A percentile compares a stretch with the other conserved stretches of the same genome.
phyloP scores from a whole-genome alignment of 176 grass and related monocot genomes.

The Melocanna baccifera region DNA sequence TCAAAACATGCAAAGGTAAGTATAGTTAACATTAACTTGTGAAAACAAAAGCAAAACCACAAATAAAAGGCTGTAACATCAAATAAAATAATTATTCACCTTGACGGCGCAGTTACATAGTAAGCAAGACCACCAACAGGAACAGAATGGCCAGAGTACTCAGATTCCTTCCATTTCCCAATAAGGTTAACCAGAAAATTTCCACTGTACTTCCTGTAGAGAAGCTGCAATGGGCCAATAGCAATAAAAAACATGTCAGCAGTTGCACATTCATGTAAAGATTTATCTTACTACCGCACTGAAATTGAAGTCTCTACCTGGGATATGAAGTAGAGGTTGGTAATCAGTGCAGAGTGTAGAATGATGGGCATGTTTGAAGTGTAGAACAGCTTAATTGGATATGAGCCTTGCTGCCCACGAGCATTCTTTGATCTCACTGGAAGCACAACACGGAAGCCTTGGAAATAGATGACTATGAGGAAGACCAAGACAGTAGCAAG shows the following conservation, averaged over 20 bases:
- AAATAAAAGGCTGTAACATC: neutral
- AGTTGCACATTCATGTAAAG: neutral
- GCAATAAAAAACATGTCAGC: slow-evolving; percentile 9
- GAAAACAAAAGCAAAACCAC: neutral
- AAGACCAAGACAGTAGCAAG: slow-evolving; percentile 89
- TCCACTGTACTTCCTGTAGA: slow-evolving; percentile 94
- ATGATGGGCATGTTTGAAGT: slow-evolving; percentile 97
- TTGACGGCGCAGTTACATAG: slow-evolving; percentile 93
- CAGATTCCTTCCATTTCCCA: slow-evolving; percentile 86
- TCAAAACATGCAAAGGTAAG: neutral
- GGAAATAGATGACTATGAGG: slow-evolving; percentile 95
- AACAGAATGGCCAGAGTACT: slow-evolving; percentile 77
- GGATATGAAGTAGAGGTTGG: slow-evolving; percentile 94
- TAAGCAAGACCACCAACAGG: slow-evolving; percentile 93
- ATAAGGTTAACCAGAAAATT: slow-evolving; percentile 93
- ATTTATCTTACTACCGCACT: neutral
- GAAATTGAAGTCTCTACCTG: slow-evolving; percentile 40
- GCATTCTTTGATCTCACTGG: slow-evolving; percentile 94
- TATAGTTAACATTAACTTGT: neutral
- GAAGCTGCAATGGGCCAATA: slow-evolving; percentile 37
- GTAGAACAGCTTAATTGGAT: slow-evolving; percentile 95
- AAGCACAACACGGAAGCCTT: slow-evolving; percentile 90
- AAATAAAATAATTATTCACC: slow-evolving; percentile 33
- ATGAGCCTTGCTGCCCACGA: slow-evolving; percentile 90
- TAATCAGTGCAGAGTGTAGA: slow-evolving; percentile 85